These are phyloP conservation scores for Helianthus annuus DNA, from an alignment of 129 eudicot species.

Conservation along the genomic window HanXRQr2.0-SUNRISE NC_035435.2:24555544-24556043, in stretches of 20 bases:
- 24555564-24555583: background rate
- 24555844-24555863: background rate
- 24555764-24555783: background rate
- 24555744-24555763: background rate
- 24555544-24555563: background rate
- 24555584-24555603: background rate
- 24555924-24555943: background rate
- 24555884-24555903: slow-evolving; percentile 1
- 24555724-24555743: background rate
- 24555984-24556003: background rate
- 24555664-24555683: background rate
- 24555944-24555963: slow-evolving; percentile 1
- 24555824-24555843: background rate
- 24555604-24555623: background rate
- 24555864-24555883: background rate
- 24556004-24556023: background rate
- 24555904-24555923: background rate
- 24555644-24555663: background rate
- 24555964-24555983: background rate
- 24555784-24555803: background rate
- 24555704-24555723: background rate
- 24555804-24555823: background rate
- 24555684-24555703: background rate
- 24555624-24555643: background rate
- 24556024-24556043: background rate